Conservation (phyloP, 768 basidiomycete genomes). For the Tylopilus sp. region DNA sequence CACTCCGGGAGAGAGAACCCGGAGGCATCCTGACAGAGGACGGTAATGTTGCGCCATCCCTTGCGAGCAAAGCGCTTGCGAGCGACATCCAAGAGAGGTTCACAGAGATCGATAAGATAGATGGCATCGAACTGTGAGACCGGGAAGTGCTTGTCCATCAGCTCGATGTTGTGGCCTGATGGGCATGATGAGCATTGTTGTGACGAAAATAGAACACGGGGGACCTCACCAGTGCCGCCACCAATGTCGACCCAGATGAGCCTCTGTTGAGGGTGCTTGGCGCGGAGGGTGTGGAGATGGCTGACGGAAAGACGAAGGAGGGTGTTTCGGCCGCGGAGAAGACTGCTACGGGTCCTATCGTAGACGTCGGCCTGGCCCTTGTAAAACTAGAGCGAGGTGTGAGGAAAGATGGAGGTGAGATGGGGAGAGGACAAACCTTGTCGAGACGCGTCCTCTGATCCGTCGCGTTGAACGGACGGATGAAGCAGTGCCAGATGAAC, state of each 20-base stretch:
- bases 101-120: conserved; percentile 73
- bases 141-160: conserved; percentile 61
- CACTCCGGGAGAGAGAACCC: conserved; percentile 64
- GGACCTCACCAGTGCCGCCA: conserved; percentile 57
- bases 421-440: conserved; percentile 29
- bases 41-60: conserved; percentile 73
- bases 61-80: conserved; percentile 58
- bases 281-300: conserved; percentile 51
- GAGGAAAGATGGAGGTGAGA: not conserved
- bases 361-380: conserved; percentile 69
- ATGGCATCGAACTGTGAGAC: conserved; percentile 61
- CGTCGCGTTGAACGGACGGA: conserved; percentile 38
- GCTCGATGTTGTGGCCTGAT: conserved; percentile 58
- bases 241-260: conserved; percentile 80
- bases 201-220: not conserved
- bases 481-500: conserved; percentile 50
- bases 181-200: not conserved
- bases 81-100: conserved; percentile 67
- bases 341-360: conserved; percentile 57
- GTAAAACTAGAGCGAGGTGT: conserved; percentile 47
- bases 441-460: conserved; percentile 45
- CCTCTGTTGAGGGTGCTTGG: conserved; percentile 37
- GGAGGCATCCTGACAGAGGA: conserved; percentile 70
- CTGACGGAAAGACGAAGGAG: conserved; percentile 67
- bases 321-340: conserved; percentile 67